These are phyloP conservation scores for Sugiyamaella lignohabitans DNA, from an alignment of 805 yeast species.

Conservation along the genomic window DNA sequence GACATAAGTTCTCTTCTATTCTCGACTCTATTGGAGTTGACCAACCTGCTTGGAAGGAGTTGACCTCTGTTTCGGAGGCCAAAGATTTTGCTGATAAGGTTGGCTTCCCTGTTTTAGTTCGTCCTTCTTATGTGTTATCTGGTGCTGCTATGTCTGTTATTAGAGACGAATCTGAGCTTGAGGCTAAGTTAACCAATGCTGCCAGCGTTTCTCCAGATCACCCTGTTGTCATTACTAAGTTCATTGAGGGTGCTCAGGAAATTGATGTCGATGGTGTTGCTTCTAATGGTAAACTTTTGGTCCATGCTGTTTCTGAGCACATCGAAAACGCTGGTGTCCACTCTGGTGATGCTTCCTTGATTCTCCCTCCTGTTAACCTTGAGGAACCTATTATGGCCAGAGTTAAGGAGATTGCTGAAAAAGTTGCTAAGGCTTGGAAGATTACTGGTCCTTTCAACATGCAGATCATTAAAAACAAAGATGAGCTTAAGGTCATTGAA, in stretches of 20 bases:
- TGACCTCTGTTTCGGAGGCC: conserved; percentile 80
- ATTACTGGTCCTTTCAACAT: conserved; percentile 98
- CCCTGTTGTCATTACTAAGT: conserved; percentile 95
- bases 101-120: conserved; percentile 90
- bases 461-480: conserved; percentile 78
- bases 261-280: conserved; percentile 98
- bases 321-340: conserved; percentile 98
- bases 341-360: conserved; percentile 96
- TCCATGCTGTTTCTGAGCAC: conserved; percentile 95
- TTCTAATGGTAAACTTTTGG: conserved; percentile 74
- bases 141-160: conserved; percentile 99
- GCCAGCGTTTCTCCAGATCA: conserved; percentile 91
- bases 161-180: conserved; percentile 69
- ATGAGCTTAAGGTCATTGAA: conserved; percentile 87
- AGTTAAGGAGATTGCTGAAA: conserved; percentile 81
- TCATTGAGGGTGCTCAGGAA: conserved; percentile 93
- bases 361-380: conserved; percentile 83
- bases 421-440: conserved; percentile 90
- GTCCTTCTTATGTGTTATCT: conserved; percentile 94
- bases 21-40: conserved; percentile 88
- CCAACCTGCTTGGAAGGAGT: conserved; percentile 97
- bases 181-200: conserved; percentile 75
- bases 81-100: conserved; percentile 77
- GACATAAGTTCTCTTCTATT: conserved; percentile 94
- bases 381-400: conserved; percentile 60